Evolutionary conservation across 2,329 filamentous ascomycete species (phyloP).

Genomic region (Stagonosporopsis rhizophila): DNA sequence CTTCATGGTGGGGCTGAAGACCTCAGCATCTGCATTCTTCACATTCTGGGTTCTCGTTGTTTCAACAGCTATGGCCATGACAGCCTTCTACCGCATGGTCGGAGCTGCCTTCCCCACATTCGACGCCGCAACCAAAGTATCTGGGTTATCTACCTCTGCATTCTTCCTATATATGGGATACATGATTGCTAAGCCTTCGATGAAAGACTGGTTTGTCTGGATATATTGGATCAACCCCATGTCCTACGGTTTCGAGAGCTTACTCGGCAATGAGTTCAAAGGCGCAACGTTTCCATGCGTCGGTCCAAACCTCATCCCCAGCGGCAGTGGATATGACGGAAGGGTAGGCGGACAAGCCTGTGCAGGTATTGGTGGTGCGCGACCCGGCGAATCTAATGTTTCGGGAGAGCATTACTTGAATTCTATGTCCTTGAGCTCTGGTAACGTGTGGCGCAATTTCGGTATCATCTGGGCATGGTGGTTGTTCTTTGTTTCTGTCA

Average conservation of each 20-base stretch:
- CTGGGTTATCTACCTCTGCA: background rate
- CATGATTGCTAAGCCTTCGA: background rate
- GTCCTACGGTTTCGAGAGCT: background rate
- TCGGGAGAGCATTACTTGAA: constrained; percentile 60
- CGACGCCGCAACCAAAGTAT: background rate
- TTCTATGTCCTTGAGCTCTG: background rate
- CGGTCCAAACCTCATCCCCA: background rate
- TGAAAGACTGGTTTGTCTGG: constrained; percentile 1
- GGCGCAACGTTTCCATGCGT: background rate
- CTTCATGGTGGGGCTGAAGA: constrained; percentile 79
- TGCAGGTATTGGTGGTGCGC: background rate
- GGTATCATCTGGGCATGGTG: constrained; percentile 54
- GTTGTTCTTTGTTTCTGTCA: constrained; percentile 57
- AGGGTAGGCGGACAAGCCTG: background rate
- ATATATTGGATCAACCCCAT: background rate
- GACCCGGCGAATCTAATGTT: background rate
- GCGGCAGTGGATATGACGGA: background rate
- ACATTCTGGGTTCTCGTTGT: constrained; percentile 74
- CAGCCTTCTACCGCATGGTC: constrained; percentile 79
- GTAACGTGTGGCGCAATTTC: constrained; percentile 48
- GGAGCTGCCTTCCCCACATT: constrained; percentile 68
- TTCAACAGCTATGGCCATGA: constrained; percentile 63
- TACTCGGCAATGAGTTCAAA: background rate
- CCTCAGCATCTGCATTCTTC: constrained; percentile 77
- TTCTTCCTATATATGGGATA: background rate